Percentiles rank a stretch among this genome's conserved stretches.
phyloP scores from a whole-genome alignment of 2,329 filamentous ascomycete species.

The Arthrinium phaeospermum region DNA sequence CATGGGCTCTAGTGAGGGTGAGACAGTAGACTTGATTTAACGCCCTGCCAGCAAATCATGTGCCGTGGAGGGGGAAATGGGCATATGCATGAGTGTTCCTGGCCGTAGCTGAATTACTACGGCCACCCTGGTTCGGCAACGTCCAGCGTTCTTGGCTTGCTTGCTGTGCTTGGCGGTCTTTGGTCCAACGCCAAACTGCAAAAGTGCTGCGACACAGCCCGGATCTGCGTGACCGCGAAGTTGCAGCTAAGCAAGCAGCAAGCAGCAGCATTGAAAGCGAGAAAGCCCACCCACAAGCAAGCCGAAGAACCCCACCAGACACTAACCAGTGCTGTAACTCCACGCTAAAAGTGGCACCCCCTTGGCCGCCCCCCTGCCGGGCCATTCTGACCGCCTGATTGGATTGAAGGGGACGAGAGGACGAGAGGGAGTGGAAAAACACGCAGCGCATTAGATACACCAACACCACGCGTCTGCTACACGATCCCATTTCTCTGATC shows the following conservation, averaged over 20 bases:
- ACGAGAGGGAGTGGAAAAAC: background rate
- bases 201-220: conserved; percentile 12
- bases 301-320: background rate
- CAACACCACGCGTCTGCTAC: conserved; percentile 40
- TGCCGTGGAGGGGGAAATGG: conserved; percentile 5
- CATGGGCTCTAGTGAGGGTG: conserved; percentile 26
- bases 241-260: conserved; percentile 2
- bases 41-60: conserved; percentile 22
- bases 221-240: background rate
- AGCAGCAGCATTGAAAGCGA: background rate
- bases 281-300: background rate
- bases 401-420: conserved; percentile 27
- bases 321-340: conserved; percentile 11
- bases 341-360: conserved; percentile 14
- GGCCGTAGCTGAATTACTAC: conserved; percentile 13
- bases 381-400: conserved; percentile 17
- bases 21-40: conserved; percentile 24
- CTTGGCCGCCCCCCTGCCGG: background rate
- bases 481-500: conserved; percentile 27
- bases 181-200: background rate
- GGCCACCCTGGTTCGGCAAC: background rate
- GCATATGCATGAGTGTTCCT: conserved; percentile 32
- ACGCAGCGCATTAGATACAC: conserved; percentile 30
- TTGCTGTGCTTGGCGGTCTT: background rate
- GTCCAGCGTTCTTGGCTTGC: background rate